Evolutionary conservation across 495 filamentous ascomycete genomes (phyloP).

Genomic region (Penicillium daleae): DNA sequence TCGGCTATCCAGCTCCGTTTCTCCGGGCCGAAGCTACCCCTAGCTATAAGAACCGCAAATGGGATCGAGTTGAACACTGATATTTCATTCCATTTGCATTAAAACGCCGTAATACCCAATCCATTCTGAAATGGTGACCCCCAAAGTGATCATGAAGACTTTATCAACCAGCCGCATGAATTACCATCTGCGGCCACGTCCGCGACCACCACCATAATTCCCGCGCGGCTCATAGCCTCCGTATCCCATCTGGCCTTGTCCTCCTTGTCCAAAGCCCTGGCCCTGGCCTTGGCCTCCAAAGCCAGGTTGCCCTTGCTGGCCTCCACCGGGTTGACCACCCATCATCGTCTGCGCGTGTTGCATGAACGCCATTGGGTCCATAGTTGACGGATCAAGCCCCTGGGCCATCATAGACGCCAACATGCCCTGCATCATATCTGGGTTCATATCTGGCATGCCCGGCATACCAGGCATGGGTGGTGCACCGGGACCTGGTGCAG

Average conservation of each 20-base stretch:
- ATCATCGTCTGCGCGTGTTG: constrained; percentile 57
- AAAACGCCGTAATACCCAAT: constrained; percentile 33
- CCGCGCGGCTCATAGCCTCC: constrained; percentile 54
- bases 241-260: constrained; percentile 55
- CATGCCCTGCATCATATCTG: constrained; percentile 79
- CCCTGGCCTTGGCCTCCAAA: constrained; percentile 39
- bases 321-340: constrained; percentile 48
- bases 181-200: constrained; percentile 51
- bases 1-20: constrained; percentile 21
- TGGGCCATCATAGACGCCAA: constrained; percentile 78
- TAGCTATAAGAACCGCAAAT: background rate
- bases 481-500: constrained; percentile 39
- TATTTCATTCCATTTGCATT: constrained; percentile 25
- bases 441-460: constrained; percentile 72
- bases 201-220: constrained; percentile 52
- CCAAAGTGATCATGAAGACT: constrained; percentile 13
- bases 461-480: constrained; percentile 66
- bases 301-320: constrained; percentile 43
- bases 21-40: constrained; percentile 17
- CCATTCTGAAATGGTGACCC: constrained; percentile 5
- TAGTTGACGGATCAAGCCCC: constrained; percentile 80
- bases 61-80: background rate
- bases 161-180: constrained; percentile 18
- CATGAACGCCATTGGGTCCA: constrained; percentile 68
- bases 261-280: constrained; percentile 48